These are phyloP conservation scores for Clavispora phyllophila DNA, from an alignment of 805 yeast genomes.

Conservation along the genomic window DNA sequence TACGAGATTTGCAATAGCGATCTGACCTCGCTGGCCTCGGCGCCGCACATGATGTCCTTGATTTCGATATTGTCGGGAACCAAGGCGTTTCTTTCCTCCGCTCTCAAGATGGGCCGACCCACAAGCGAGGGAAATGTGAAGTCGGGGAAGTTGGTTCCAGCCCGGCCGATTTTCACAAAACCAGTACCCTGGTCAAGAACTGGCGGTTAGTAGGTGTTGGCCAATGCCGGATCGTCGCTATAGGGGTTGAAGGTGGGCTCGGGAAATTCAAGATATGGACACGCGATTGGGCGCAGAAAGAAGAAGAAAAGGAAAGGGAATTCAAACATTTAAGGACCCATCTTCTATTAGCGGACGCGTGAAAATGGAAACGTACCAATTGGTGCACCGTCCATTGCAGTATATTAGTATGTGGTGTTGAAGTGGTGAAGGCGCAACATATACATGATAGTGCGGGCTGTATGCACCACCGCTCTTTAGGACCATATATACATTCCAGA, in stretches of 20 bases:
- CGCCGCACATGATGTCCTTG: constrained; percentile 97
- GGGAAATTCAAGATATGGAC: neutral
- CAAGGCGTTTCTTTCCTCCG: constrained; percentile 74
- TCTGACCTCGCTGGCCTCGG: constrained; percentile 88
- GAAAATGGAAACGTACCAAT: constrained; percentile 13
- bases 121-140: constrained; percentile 95
- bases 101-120: constrained; percentile 94
- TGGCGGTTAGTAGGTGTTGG: constrained; percentile 17
- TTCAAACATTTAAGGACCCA: too few relatives aligned
- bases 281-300: neutral
- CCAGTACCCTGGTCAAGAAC: constrained; percentile 99
- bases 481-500: too few relatives aligned
- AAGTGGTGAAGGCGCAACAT: constrained; percentile 10
- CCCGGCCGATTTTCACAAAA: constrained; percentile 94
- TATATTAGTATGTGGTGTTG: neutral
- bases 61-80: constrained; percentile 63
- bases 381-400: constrained; percentile 15
- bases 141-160: constrained; percentile 96
- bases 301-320: neutral
- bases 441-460: constrained; percentile 3
- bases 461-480: constrained; percentile 1
- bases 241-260: neutral
- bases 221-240: neutral
- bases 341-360: neutral
- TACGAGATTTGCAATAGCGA: constrained; percentile 88